These are phyloP conservation scores for Coleophoma cylindrospora DNA, from an alignment of 2,329 filamentous ascomycete species.

Conservation along the genomic window DNA sequence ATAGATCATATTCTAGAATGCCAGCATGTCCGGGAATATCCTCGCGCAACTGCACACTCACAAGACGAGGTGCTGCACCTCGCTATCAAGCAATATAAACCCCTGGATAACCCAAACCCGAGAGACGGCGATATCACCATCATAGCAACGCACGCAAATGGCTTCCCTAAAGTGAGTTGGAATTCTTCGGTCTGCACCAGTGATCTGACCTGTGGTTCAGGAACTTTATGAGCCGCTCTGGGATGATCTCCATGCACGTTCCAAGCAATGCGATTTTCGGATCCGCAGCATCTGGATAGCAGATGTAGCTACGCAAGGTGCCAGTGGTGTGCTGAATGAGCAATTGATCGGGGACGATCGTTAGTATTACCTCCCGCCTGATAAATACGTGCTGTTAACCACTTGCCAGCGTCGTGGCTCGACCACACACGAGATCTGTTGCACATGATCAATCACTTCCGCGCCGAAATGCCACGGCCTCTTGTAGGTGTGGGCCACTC, in stretches of 20 bases:
- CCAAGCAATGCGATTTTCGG: conserved; percentile 54
- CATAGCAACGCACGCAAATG: conserved; percentile 81
- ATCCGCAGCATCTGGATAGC: conserved; percentile 87
- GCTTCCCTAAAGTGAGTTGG: conserved; percentile 72
- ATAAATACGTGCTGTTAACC: conserved; percentile 6
- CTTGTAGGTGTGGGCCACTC: conserved; percentile 85
- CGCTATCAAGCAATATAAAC: conserved; percentile 84
- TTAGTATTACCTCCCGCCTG: conserved; percentile 34
- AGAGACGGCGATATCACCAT: conserved; percentile 75
- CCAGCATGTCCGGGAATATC: conserved; percentile 79
- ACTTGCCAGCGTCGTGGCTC: conserved; percentile 66
- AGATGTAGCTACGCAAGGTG: conserved; percentile 81
- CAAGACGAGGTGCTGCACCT: conserved; percentile 73
- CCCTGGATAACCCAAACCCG: conserved; percentile 60
- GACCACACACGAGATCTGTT: conserved; percentile 83
- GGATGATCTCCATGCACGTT: conserved; percentile 67
- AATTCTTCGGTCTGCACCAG: not conserved
- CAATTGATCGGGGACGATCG: conserved; percentile 75
- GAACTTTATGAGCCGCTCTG: conserved; percentile 91
- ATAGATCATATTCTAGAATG: conserved; percentile 69
- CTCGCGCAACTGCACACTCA: conserved; percentile 62
- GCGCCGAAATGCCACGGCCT: conserved; percentile 69
- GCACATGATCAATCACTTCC: conserved; percentile 80
- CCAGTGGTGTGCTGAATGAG: conserved; percentile 75
- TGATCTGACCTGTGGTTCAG: conserved; percentile 32